These are phyloP conservation scores for Trichosporon asahii DNA, from an alignment of 1,284 basidiomycete species.

Conservation along the genomic window DNA sequence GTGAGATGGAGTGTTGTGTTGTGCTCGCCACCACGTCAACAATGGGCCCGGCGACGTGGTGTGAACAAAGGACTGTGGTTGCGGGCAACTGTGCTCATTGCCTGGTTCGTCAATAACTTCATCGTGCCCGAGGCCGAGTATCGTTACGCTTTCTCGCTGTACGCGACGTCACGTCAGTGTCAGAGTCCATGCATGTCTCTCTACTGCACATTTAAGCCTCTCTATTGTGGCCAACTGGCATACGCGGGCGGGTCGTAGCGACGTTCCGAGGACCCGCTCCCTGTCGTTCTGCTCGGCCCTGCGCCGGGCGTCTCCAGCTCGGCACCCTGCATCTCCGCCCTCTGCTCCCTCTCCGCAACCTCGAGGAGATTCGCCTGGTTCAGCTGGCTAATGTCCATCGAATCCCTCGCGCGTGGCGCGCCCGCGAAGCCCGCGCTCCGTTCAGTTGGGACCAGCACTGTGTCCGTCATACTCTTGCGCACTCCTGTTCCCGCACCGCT, in stretches of 20 bases:
- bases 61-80: background rate
- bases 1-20: background rate
- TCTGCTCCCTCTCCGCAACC: background rate
- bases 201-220: background rate
- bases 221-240: background rate
- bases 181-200: background rate
- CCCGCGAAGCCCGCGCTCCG: background rate
- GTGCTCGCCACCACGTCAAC: background rate
- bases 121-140: too few species aligned
- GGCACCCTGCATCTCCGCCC: too few species aligned
- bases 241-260: background rate
- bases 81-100: background rate
- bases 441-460: background rate
- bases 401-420: background rate
- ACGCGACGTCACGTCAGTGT: background rate
- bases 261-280: background rate
- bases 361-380: background rate
- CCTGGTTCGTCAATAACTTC: too few species aligned
- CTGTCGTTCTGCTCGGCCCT: background rate
- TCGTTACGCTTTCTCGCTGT: too few species aligned
- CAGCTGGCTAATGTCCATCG: background rate
- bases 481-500: too few species aligned
- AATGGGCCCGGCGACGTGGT: background rate
- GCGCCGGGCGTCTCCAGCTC: background rate
- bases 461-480: background rate